Percentiles rank a stretch among this genome's conserved stretches.
phyloP scores from a whole-genome alignment of 2,329 filamentous ascomycete species.

The Curvularia sp. region DNA sequence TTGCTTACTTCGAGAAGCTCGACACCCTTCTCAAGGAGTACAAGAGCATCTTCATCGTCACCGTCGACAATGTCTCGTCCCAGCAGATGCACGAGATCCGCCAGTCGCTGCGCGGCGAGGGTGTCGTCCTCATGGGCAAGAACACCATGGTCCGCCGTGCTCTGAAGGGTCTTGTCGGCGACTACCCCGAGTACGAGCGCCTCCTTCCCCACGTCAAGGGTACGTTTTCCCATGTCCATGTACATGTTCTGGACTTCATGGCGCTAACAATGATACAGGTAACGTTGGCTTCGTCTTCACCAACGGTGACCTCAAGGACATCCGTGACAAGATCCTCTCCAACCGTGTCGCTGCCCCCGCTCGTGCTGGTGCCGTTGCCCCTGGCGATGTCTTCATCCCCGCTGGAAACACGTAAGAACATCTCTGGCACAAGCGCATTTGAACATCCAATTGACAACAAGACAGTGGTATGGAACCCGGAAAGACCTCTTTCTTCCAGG shows the following conservation, averaged over 20 bases:
- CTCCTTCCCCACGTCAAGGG: slow-evolving; percentile 93
- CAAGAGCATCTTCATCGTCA: slow-evolving; percentile 97
- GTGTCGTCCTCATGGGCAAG: slow-evolving; percentile 96
- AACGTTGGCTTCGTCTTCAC: slow-evolving; percentile 99
- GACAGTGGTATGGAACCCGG: slow-evolving; percentile 92
- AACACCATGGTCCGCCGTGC: slow-evolving; percentile 99
- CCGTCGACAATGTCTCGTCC: slow-evolving; percentile 94
- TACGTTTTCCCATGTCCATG: slow-evolving; percentile 39
- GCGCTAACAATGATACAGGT: slow-evolving; percentile 55
- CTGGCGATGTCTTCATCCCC: slow-evolving; percentile 90
- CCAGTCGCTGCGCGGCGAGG: slow-evolving; percentile 85
- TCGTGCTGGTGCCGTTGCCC: slow-evolving; percentile 96
- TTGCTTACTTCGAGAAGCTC: slow-evolving; percentile 99
- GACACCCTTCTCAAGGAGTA: slow-evolving; percentile 96
- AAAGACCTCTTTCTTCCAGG: slow-evolving; percentile 99
- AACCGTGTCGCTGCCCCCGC: slow-evolving; percentile 98
- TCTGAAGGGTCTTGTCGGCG: slow-evolving; percentile 89
- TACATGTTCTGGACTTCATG: neutral
- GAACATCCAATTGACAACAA: slow-evolving; percentile 24
- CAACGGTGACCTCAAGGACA: slow-evolving; percentile 90
- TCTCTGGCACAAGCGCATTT: neutral
- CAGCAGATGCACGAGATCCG: slow-evolving; percentile 99
- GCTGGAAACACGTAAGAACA: slow-evolving; percentile 82
- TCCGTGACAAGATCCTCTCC: slow-evolving; percentile 90
- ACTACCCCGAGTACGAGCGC: slow-evolving; percentile 97